phyloP scores from a whole-genome alignment of 1,284 basidiomycete species.

The Trametes versicolor region DNA sequence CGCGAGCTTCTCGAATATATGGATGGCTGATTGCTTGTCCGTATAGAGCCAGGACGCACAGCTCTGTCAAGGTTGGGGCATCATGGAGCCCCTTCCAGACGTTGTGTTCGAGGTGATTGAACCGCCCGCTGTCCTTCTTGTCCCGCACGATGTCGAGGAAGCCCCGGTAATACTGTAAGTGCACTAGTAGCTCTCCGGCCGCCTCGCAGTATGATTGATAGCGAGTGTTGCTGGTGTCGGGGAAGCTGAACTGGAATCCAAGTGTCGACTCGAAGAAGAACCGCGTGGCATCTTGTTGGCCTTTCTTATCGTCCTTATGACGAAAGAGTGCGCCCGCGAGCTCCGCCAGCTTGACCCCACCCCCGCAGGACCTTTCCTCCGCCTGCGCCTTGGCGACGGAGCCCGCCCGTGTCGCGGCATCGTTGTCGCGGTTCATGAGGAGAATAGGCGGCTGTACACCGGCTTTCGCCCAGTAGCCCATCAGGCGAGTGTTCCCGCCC shows the following conservation, averaged over 20 bases:
- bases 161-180: constrained; percentile 34
- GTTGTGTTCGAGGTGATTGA: constrained; percentile 50
- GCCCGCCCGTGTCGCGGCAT: constrained; percentile 21
- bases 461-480: constrained; percentile 34
- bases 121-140: constrained; percentile 39
- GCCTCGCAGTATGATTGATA: constrained; percentile 44
- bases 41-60: constrained; percentile 45
- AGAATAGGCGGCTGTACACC: constrained; percentile 28
- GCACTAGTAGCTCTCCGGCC: constrained; percentile 37
- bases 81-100: constrained; percentile 46
- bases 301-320: constrained; percentile 41
- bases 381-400: constrained; percentile 25
- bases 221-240: constrained; percentile 43
- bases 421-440: constrained; percentile 44
- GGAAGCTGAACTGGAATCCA: constrained; percentile 41
- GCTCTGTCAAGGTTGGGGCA: constrained; percentile 48
- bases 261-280: constrained; percentile 27
- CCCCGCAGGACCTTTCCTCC: constrained; percentile 35
- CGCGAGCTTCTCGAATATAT: constrained; percentile 30
- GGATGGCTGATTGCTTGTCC: constrained; percentile 34
- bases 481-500: constrained; percentile 40
- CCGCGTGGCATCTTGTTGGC: constrained; percentile 40
- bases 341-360: constrained; percentile 43
- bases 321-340: constrained; percentile 44
- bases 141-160: constrained; percentile 41